Evolutionary conservation across 805 yeast genomes (phyloP).

Genomic region (Cyberlindnera samutprakarnensis): DNA sequence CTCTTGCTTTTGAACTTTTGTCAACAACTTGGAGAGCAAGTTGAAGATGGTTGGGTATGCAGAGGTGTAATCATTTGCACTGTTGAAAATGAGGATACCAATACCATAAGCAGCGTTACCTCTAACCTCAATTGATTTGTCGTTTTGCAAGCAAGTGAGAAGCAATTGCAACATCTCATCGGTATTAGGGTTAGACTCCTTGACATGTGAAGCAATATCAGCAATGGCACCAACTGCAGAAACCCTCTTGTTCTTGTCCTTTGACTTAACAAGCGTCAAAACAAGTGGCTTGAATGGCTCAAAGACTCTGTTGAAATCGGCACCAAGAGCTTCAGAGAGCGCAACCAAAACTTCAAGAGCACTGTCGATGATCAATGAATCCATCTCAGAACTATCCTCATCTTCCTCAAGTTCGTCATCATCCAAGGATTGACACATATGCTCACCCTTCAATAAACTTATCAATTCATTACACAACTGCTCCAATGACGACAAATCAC

Average conservation of each 20-base stretch:
- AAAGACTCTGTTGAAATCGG: conserved; percentile 70
- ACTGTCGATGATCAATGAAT: conserved; percentile 71
- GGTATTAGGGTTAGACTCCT: conserved; percentile 54
- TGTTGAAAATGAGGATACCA: conserved; percentile 57
- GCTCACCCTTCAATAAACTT: conserved; percentile 72
- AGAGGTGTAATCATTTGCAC: conserved; percentile 38
- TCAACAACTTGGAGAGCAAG: conserved; percentile 62
- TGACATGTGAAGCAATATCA: conserved; percentile 75
- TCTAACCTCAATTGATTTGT: conserved; percentile 79
- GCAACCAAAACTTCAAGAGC: conserved; percentile 80
- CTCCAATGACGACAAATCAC: conserved; percentile 54
- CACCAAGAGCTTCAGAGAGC: conserved; percentile 68
- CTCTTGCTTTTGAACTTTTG: conserved; percentile 72
- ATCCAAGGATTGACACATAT: conserved; percentile 74
- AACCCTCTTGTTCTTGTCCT: conserved; percentile 69
- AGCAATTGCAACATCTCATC: conserved; percentile 68
- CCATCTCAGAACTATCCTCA: conserved; percentile 52
- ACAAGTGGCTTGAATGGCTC: conserved; percentile 62
- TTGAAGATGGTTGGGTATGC: conserved; percentile 63
- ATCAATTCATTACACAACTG: conserved; percentile 62
- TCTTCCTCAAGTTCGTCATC: conserved; percentile 50
- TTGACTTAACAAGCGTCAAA: conserved; percentile 47
- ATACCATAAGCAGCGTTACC: conserved; percentile 96
- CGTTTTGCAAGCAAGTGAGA: conserved; percentile 59
- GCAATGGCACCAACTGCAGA: conserved; percentile 86